Conservation (phyloP, 2,329 filamentous ascomycete species). For the Trichoderma aggressivum region DNA sequence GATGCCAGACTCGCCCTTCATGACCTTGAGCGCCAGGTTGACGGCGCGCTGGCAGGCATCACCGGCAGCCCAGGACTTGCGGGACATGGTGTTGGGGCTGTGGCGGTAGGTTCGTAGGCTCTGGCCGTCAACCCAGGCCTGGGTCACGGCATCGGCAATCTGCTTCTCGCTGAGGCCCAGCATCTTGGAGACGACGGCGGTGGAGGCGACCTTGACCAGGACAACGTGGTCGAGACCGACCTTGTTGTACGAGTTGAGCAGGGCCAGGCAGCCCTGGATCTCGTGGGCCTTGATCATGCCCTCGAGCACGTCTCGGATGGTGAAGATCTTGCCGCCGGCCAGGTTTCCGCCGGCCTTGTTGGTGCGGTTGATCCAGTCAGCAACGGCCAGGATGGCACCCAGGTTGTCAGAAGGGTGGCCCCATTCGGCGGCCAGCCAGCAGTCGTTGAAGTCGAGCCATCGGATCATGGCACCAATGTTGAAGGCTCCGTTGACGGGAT, state of each 20-base stretch:
- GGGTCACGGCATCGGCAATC: conserved; percentile 91
- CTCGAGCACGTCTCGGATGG: conserved; percentile 86
- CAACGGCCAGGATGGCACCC: conserved; percentile 91
- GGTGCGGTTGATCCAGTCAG: conserved; percentile 96
- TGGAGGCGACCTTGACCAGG: conserved; percentile 93
- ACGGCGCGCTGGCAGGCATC: conserved; percentile 96
- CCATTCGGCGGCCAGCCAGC: conserved; percentile 98
- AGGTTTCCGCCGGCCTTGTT: conserved; percentile 73
- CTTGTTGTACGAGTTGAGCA: conserved; percentile 99
- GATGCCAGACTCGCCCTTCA: conserved; percentile 85
- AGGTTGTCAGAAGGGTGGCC: conserved; percentile 98
- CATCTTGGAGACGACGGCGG: conserved; percentile 93
- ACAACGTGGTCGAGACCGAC: conserved; percentile 97
- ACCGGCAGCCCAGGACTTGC: conserved; percentile 98
- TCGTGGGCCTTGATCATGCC: conserved; percentile 99
- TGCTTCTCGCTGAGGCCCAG: conserved; percentile 84
- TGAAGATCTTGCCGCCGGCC: conserved; percentile 83
- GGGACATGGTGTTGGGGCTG: conserved; percentile 98
- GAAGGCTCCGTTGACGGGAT: conserved; percentile 94
- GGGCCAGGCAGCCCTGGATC: conserved; percentile 93
- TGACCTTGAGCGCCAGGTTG: conserved; percentile 84
- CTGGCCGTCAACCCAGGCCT: conserved; percentile 97
- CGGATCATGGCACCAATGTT: conserved; percentile 99
- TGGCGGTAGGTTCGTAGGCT: conserved; percentile 95
- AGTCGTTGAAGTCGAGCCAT: conserved; percentile 99